Conservation (phyloP, 2,329 filamentous ascomycete genomes). For the Neophaeococcomyces mojaviensis region DNA sequence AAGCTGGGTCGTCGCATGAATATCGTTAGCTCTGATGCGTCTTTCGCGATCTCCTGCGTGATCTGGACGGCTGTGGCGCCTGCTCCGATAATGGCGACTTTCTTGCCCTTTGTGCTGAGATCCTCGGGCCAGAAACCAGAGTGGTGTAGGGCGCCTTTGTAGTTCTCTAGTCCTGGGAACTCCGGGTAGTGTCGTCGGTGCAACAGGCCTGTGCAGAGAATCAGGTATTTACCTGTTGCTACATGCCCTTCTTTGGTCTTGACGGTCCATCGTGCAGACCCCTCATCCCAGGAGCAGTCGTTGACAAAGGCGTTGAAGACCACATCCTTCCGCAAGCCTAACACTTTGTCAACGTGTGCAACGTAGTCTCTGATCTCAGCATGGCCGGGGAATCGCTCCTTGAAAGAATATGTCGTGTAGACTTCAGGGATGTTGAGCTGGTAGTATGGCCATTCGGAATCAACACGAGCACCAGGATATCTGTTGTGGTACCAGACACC, state of each 20-base stretch:
- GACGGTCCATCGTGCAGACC: constrained; percentile 32
- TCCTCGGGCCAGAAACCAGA: constrained; percentile 54
- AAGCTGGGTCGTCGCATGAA: constrained; percentile 61
- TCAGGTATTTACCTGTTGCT: constrained; percentile 17
- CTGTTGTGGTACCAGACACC: constrained; percentile 43
- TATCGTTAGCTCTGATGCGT: constrained; percentile 42
- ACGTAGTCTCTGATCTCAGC: constrained; percentile 37
- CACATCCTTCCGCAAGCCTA: constrained; percentile 33
- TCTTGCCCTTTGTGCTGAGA: constrained; percentile 50
- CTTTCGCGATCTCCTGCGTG: constrained; percentile 51
- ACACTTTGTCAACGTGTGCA: constrained; percentile 32
- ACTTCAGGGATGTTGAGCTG: constrained; percentile 46
- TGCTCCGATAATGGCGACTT: constrained; percentile 57
- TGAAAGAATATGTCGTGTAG: constrained; percentile 41
- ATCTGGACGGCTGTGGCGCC: constrained; percentile 59
- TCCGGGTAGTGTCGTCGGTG: constrained; percentile 50
- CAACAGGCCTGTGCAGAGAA: constrained; percentile 28
- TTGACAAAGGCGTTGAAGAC: constrained; percentile 29
- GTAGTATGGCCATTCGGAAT: constrained; percentile 49
- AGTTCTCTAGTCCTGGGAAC: constrained; percentile 51
- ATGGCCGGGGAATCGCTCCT: constrained; percentile 32
- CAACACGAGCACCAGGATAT: constrained; percentile 49
- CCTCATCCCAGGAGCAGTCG: constrained; percentile 29
- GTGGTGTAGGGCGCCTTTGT: constrained; percentile 54
- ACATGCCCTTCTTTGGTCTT: constrained; percentile 29